Base-by-base conservation (phyloP, 179 eudicot species). In the Spergularia azorica region DNA sequence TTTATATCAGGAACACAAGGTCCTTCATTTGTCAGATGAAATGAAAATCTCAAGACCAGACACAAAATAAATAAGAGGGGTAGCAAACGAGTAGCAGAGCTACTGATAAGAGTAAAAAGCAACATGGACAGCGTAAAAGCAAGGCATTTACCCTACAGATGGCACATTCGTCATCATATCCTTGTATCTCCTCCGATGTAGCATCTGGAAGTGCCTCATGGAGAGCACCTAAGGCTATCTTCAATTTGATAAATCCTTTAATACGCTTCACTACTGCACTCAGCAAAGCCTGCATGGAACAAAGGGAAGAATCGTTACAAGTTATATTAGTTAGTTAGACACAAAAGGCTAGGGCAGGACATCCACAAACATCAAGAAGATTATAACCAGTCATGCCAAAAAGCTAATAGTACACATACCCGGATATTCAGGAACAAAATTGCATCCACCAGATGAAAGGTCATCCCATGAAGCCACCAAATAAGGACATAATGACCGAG, bases 391-490 rank as follows among this genome's bases (percentile, higher is more conserved):
- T 21, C 60, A 69, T 69, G 11, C 6, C 13, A 52, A 70, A 21
- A 6, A 0, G 12, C 26, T 65, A 60, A 43, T 71, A 63, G 80
- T 79, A 65, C 6, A 85, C 74, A 86, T 90, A 91, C 99, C 65
- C 99, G 95, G 75, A 93, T 93, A 72, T 91, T 95, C 52, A 95
- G 89, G 85, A 95, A 90, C 62, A 95, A 93, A 78, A 95, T 86
- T 43, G 85, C 97, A 87, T 95, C 99, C 21, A 95, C 88, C 56
- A 95, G 90, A 82, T 93, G 99, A 75, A 95, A 93, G 56, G 97
- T 89, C 95, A 93, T 93, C 86, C 99, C 99, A 84, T 95, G 99
- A 75, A 95, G 98, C 95, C 95, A 90, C 99, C 99, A 95, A 71
- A 95, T 95, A 80, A 87, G 87, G 79, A 94, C 86, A 79, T 95